These are phyloP conservation scores for Lactarius vividus DNA, from an alignment of 768 basidiomycete species.

Conservation along the genomic window DNA sequence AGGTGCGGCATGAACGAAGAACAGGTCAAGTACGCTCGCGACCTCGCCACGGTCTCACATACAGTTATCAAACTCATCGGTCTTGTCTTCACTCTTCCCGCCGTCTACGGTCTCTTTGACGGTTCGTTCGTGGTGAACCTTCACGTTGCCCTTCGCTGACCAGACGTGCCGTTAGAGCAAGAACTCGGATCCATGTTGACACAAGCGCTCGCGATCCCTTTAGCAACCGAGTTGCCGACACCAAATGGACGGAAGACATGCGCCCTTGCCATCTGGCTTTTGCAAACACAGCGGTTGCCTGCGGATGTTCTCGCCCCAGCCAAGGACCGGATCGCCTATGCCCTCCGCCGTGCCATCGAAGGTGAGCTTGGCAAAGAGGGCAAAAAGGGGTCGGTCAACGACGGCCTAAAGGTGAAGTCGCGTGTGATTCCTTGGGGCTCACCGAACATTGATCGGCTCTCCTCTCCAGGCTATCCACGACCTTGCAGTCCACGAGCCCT, in stretches of 20 bases:
- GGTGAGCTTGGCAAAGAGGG: constrained; percentile 87
- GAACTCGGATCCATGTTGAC: constrained; percentile 61
- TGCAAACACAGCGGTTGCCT: constrained; percentile 72
- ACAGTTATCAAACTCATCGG: constrained; percentile 65
- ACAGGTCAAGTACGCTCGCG: constrained; percentile 75
- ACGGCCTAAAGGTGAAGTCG: constrained; percentile 66
- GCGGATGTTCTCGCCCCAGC: constrained; percentile 57
- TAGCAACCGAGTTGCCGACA: constrained; percentile 66
- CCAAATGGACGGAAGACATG: constrained; percentile 86
- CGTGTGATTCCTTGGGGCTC: neutral
- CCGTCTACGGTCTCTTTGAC: constrained; percentile 57
- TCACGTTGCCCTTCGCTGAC: constrained; percentile 15
- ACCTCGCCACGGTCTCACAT: constrained; percentile 72
- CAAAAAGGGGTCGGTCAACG: constrained; percentile 77
- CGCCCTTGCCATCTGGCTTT: constrained; percentile 69
- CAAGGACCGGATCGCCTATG: constrained; percentile 64
- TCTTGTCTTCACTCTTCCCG: constrained; percentile 57
- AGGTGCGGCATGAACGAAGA: constrained; percentile 72
- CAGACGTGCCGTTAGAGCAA: constrained; percentile 41
- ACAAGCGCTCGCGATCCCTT: constrained; percentile 66
- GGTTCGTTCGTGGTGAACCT: constrained; percentile 41
- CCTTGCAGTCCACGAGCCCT: constrained; percentile 58
- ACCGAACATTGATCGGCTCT: constrained; percentile 11
- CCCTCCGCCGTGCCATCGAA: constrained; percentile 71
- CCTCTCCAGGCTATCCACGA: constrained; percentile 65